These are phyloP conservation scores for Fusarium xylarioides DNA, from an alignment of 2,329 filamentous ascomycete species.

Conservation along the genomic window DNA sequence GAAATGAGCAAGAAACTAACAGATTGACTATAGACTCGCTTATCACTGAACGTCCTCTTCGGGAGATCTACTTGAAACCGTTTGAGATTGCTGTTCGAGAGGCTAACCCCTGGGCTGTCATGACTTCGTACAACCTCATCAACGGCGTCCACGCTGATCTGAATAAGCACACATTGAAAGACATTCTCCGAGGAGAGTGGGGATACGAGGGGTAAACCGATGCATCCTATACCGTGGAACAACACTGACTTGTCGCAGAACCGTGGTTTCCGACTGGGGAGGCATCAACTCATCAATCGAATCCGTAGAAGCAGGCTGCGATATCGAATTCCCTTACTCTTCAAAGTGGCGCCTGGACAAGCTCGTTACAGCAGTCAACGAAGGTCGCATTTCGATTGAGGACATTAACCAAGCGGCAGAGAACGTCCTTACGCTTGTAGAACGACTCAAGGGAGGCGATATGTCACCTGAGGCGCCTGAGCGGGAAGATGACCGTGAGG, in stretches of 20 bases:
- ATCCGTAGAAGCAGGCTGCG: slow-evolving; percentile 64
- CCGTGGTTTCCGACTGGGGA: slow-evolving; percentile 68
- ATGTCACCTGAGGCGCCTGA: slow-evolving; percentile 66
- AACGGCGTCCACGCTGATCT: slow-evolving; percentile 68
- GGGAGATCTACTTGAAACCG: slow-evolving; percentile 77
- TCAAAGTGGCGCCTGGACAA: slow-evolving; percentile 66
- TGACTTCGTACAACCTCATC: slow-evolving; percentile 74
- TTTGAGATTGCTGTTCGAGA: slow-evolving; percentile 78
- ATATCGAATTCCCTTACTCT: slow-evolving; percentile 67
- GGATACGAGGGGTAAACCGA: slow-evolving; percentile 63
- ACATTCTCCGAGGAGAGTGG: slow-evolving; percentile 70
- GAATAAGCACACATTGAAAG: slow-evolving; percentile 63
- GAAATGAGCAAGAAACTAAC: slow-evolving; percentile 76
- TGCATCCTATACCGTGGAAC: not conserved
- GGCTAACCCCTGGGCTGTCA: slow-evolving; percentile 74
- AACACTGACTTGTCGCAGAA: slow-evolving; percentile 47
- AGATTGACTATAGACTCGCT: slow-evolving; percentile 66
- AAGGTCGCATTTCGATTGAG: slow-evolving; percentile 56
- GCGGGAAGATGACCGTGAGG: slow-evolving; percentile 63
- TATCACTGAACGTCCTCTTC: slow-evolving; percentile 70
- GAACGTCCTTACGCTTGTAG: slow-evolving; percentile 67
- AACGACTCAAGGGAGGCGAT: slow-evolving; percentile 69
- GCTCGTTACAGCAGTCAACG: slow-evolving; percentile 60
- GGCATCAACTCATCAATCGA: slow-evolving; percentile 66
- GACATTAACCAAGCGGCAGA: slow-evolving; percentile 67